Conservation (phyloP, 2,329 filamentous ascomycete genomes). For the Sarocladium brachiariae region DNA sequence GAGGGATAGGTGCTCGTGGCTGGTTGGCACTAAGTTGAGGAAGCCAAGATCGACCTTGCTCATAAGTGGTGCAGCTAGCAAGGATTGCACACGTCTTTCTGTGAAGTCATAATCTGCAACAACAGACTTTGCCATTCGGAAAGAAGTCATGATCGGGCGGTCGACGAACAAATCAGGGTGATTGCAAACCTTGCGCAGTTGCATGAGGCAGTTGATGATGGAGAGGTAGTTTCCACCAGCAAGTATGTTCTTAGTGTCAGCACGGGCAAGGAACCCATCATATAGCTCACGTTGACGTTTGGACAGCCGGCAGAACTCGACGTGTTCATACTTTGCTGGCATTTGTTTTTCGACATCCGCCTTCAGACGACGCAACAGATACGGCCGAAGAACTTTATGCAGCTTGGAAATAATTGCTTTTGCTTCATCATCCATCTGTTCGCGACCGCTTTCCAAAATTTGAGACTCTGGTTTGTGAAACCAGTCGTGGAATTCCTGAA, state of each 20-base stretch:
- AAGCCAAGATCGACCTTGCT: slow-evolving; percentile 65
- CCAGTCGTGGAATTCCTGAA: slow-evolving; percentile 95
- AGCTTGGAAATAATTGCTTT: slow-evolving; percentile 87
- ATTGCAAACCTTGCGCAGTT: slow-evolving; percentile 95
- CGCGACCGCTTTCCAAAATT: slow-evolving; percentile 88
- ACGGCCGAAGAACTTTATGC: slow-evolving; percentile 88
- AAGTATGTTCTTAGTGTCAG: slow-evolving; percentile 81
- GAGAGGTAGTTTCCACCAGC: slow-evolving; percentile 93
- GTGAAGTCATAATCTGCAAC: slow-evolving; percentile 66
- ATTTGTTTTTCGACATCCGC: slow-evolving; percentile 98
- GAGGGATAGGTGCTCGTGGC: slow-evolving; percentile 58
- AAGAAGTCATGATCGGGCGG: slow-evolving; percentile 91
- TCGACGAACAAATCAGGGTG: slow-evolving; percentile 97
- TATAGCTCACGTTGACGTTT: slow-evolving; percentile 94
- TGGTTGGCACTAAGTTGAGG: slow-evolving; percentile 69
- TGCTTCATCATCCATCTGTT: slow-evolving; percentile 90
- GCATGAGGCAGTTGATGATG: slow-evolving; percentile 98
- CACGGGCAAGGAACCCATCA: slow-evolving; percentile 88
- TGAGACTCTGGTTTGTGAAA: slow-evolving; percentile 93
- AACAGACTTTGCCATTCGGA: slow-evolving; percentile 79
- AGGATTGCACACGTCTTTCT: slow-evolving; percentile 59
- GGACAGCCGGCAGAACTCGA: slow-evolving; percentile 90
- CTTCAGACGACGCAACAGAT: slow-evolving; percentile 84
- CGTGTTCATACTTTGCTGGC: slow-evolving; percentile 95
- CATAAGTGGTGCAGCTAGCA: slow-evolving; percentile 58